Evolutionary conservation across 257 asterid species (phyloP).

Genomic region (Dorcoceras hygrometricum): DNA sequence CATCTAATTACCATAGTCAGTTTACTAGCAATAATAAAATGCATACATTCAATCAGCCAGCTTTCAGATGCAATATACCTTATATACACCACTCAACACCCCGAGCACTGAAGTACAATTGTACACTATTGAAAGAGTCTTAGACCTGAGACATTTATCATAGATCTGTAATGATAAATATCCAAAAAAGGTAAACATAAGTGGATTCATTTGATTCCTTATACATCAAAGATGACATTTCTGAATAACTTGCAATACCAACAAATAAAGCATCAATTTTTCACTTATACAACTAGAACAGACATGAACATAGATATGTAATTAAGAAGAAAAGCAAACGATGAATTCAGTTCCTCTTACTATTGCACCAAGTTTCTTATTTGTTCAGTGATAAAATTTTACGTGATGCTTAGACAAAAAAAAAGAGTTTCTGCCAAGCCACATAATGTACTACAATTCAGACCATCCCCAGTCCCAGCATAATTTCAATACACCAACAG

Average conservation of each 20-base stretch:
- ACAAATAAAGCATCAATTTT: background rate
- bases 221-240: slow-evolving; percentile 14
- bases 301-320: slow-evolving; percentile 12
- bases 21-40: slow-evolving; percentile 26
- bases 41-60: slow-evolving; percentile 23
- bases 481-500: slow-evolving; percentile 11
- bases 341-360: background rate
- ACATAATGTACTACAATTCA: slow-evolving; percentile 2
- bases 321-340: slow-evolving; percentile 10
- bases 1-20: slow-evolving; percentile 44
- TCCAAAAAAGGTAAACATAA: slow-evolving; percentile 10
- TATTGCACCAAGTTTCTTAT: slow-evolving; percentile 16
- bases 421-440: slow-evolving; percentile 1
- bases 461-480: background rate
- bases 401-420: slow-evolving; percentile 13
- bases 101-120: slow-evolving; percentile 81
- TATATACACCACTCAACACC: slow-evolving; percentile 78
- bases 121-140: slow-evolving; percentile 77
- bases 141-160: slow-evolving; percentile 65
- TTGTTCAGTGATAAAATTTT: slow-evolving; percentile 6
- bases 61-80: slow-evolving; percentile 49
- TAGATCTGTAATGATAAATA: slow-evolving; percentile 56
- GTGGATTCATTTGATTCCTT: slow-evolving; percentile 22
- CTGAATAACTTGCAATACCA: slow-evolving; percentile 9
- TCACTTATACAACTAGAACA: slow-evolving; percentile 10